A percentile compares a stretch with the other conserved stretches of the same genome.
Conservation (phyloP, 2,329 filamentous ascomycete species). For the Chrysosporium keratinophilum region DNA sequence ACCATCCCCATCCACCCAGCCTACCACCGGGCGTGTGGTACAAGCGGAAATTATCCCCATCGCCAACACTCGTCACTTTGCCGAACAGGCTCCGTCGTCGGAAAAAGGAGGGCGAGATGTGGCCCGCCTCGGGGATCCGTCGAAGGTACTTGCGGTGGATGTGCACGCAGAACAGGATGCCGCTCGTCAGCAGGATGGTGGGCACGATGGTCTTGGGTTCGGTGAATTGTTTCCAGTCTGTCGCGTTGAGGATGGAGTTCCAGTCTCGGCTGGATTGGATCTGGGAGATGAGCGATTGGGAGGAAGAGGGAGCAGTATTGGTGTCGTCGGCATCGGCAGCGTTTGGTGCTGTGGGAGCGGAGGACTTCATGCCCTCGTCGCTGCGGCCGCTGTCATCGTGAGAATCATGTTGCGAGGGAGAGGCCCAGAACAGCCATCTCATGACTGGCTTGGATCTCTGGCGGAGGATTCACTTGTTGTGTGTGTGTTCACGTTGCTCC, state of each 20-base stretch:
- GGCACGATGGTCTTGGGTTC: slow-evolving; percentile 30
- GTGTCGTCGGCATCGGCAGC: too few relatives aligned
- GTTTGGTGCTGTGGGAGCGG: slow-evolving; percentile 12
- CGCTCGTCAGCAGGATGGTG: slow-evolving; percentile 31
- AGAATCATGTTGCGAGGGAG: slow-evolving; percentile 23
- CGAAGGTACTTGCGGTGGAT: slow-evolving; percentile 54
- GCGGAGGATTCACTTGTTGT: neutral
- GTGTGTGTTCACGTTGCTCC: neutral
- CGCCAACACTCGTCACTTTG: slow-evolving; percentile 82
- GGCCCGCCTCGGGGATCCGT: slow-evolving; percentile 65
- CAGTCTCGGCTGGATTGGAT: slow-evolving; percentile 26
- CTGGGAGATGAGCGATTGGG: slow-evolving; percentile 20
- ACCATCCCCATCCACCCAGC: slow-evolving; percentile 83
- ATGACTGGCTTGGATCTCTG: slow-evolving; percentile 31
- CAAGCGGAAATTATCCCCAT: slow-evolving; percentile 90
- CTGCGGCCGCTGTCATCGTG: slow-evolving; percentile 10
- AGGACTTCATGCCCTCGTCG: slow-evolving; percentile 9
- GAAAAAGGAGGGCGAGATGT: slow-evolving; percentile 67
- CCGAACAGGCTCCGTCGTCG: slow-evolving; percentile 69
- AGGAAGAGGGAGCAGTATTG: slow-evolving; percentile 20
- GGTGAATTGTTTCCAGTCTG: slow-evolving; percentile 31
- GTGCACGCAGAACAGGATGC: slow-evolving; percentile 28
- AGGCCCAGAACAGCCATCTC: slow-evolving; percentile 43
- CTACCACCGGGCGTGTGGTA: slow-evolving; percentile 92
- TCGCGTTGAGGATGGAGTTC: slow-evolving; percentile 36